Base-by-base conservation (phyloP, 495 filamentous ascomycete species). In the Aspergillus funiculosus region DNA sequence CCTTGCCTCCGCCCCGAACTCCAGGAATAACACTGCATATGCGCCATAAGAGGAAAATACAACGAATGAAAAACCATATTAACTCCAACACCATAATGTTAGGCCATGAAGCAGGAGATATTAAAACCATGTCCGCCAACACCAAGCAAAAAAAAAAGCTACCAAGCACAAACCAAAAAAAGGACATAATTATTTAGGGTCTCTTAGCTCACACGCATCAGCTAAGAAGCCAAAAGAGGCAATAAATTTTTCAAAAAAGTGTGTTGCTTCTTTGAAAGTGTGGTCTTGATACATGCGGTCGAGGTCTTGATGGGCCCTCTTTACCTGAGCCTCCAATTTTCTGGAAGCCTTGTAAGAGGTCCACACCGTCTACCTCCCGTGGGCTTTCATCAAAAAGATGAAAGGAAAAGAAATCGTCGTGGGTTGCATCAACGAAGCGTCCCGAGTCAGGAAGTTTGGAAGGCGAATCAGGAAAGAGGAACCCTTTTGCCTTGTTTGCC, bases 331-430 rank as follows among this genome's bases (percentile, higher is more conserved):
- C 80, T 44, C 88, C 88, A 63, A 95, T 95, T 63, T 87, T 89
- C 61, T 88, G 83, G 56, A 95, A 95, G 5, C 88, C 89, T 59
- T 89, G 85, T 40, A 90, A 74, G 43, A 97, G 82, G 63, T 95
- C 89, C 34, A 94, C 74, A 1, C 82, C 85, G 24, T 79, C 72
- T 15, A 81, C 75, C 39, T 86, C 85, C 24, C 69, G 70, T 3
- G 72, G 58, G 38, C 80, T 79, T 30, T 88, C 76, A 34, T 82
- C 74, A 37, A 74, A 68, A 27, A 73, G 64, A 20, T 84, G 73
- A 46, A 81, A 68, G 32, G 69, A 71, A 54, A 86, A 87, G 35
- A 86, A 62, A 43, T 82, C 79, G 38, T 81, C 78, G 28, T 75
- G 76, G 53, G 71, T 65, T 43, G 60, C 67, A 43, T 80, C 77